Evolutionary conservation across 345 rosid genomes (phyloP), one percentile per base, ranked within the genome.

Genomic region (Clausena lansium): DNA sequence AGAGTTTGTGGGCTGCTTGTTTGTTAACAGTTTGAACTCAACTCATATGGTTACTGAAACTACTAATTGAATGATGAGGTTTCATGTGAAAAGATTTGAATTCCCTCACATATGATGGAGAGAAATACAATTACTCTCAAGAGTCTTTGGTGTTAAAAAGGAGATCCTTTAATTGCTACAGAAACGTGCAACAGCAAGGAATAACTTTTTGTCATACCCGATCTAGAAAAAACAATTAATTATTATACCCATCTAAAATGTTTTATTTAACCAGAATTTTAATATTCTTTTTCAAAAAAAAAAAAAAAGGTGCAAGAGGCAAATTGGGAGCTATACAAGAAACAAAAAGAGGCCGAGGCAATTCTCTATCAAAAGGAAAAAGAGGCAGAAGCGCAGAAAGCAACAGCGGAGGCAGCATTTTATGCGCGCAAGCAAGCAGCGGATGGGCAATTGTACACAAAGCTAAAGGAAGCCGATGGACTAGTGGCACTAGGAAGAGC

Each of bases 391-490:
- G 95, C 94, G 9, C 89, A 91, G 63, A 92, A 80, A 81, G 94
- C 89, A n/a, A 70, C 41, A 15, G 92, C 93, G 4, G 91, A 91
- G 1, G 94, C 98, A 14, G 61, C 89, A 3, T 85, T 82, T 63
- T 91, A 85, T 9, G 74, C 85, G n/a, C 82, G 84, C 0, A 82
- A 80, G 66, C 85, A 86, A 71, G 77, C 61, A 11, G 91, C 91
- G 0, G 87, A 90, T 4, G 90, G 73, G 9, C 80, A 79, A 24
- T 25, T 88, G 4, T 88, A 85, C 30, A 69, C 87, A 2, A 91
- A 91, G 83, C 86, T 82, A 73, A 91, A 73, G 54, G 95, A 92
- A 71, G 95, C 96, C 0, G 95, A 94, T 33, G 97, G 91, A 11
- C 84, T 91, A 2, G 71, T 80, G 9, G 89, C 92, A 1, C 69